These are phyloP conservation scores for Syzygium jambos DNA, from an alignment of 345 rosid species.

Conservation along the genomic window DNA sequence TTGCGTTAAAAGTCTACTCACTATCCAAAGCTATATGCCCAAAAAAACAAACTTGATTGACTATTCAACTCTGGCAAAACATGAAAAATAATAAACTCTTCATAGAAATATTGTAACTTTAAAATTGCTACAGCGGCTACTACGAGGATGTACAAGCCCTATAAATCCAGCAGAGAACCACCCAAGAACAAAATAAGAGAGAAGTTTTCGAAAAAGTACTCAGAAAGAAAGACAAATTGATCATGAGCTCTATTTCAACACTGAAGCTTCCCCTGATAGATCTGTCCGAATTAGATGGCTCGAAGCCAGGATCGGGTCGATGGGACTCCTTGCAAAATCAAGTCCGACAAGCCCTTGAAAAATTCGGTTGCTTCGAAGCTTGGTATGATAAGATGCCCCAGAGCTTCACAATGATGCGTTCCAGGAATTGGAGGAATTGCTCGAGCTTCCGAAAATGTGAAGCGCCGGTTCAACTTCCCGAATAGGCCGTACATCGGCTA, in stretches of 20 bases:
- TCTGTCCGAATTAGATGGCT: neutral
- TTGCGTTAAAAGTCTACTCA: neutral
- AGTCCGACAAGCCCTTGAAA: neutral
- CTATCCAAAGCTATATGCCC: neutral
- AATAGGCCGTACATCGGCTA: neutral
- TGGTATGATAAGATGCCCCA: neutral
- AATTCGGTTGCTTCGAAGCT: neutral
- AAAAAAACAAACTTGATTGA: neutral
- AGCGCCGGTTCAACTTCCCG: neutral
- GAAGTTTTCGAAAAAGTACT: neutral
- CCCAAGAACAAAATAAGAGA: neutral
- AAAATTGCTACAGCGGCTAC: neutral
- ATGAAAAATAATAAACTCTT: neutral
- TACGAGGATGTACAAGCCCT: neutral
- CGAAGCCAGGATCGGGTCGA: neutral
- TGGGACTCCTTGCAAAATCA: neutral
- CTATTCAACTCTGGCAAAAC: neutral
- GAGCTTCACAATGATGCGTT: neutral
- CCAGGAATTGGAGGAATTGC: neutral
- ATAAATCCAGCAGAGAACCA: neutral
- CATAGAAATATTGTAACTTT: neutral
- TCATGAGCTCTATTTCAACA: neutral
- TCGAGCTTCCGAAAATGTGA: neutral
- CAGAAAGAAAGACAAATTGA: neutral
- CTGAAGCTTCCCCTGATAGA: neutral